phyloP scores from a whole-genome alignment of 164 flowering plant genomes.

The Chimonanthus salicifolius region DNA sequence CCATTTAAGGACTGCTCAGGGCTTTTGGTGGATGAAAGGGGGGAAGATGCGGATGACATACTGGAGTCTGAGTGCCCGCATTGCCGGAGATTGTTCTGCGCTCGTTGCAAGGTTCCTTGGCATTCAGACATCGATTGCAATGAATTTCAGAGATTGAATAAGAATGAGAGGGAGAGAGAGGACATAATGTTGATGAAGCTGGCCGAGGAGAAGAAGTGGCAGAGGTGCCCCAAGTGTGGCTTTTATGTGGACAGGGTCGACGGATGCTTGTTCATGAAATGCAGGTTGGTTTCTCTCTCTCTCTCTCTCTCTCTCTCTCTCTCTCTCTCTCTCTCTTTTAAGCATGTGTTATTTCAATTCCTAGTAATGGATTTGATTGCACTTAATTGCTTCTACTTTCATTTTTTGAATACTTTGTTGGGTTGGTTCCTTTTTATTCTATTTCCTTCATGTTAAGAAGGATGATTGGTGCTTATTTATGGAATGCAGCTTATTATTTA shows the following conservation, averaged over 20 bases:
- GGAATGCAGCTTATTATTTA: no score
- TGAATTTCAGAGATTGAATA: conserved; percentile 21
- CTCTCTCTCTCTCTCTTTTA: no score
- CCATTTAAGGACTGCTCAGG: conserved; percentile 23
- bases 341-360: no score
- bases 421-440: no score
- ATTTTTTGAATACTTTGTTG: no score
- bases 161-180: conserved; percentile 19
- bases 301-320: not conserved
- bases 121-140: conserved; percentile 24
- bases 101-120: conserved; percentile 35
- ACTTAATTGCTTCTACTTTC: no score
- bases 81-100: conserved; percentile 40
- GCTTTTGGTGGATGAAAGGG: conserved; percentile 13
- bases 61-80: conserved; percentile 27
- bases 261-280: conserved; percentile 35
- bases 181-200: conserved; percentile 33
- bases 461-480: no score
- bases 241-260: conserved; percentile 33
- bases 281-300: conserved; percentile 30
- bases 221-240: conserved; percentile 39
- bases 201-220: conserved; percentile 40
- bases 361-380: not conserved
- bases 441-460: not conserved
- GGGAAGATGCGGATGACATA: not conserved